Evolutionary conservation across 352 stramenopile species (phyloP).

Genomic region (Globisporangium orthogonon): DNA sequence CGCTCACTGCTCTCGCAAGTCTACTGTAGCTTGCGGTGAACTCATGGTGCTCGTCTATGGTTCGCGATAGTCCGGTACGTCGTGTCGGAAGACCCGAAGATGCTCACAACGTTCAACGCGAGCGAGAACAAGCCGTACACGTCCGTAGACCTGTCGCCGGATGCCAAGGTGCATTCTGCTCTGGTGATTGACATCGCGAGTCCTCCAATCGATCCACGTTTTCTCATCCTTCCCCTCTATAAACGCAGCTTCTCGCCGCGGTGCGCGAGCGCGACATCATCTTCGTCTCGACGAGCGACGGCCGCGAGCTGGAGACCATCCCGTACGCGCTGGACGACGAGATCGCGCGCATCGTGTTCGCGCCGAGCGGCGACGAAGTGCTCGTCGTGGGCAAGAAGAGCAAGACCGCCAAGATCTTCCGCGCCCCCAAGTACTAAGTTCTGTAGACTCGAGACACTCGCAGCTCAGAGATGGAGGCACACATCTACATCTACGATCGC

Average conservation of each 20-base stretch:
- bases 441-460: too few species aligned
- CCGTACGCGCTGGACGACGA: slow-evolving; percentile 51
- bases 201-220: background rate
- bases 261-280: slow-evolving; percentile 46
- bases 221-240: background rate
- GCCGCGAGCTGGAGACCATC: slow-evolving; percentile 41
- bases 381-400: slow-evolving; percentile 55
- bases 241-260: slow-evolving; percentile 42
- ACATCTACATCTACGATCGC: background rate
- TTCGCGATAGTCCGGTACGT: slow-evolving; percentile 57
- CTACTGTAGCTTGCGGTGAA: background rate
- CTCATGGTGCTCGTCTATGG: background rate
- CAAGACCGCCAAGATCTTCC: slow-evolving; percentile 72
- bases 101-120: slow-evolving; percentile 53
- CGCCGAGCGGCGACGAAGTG: slow-evolving; percentile 49
- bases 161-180: slow-evolving; percentile 42
- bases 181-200: background rate
- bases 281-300: slow-evolving; percentile 48
- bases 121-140: slow-evolving; percentile 51
- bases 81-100: slow-evolving; percentile 69
- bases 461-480: too few species aligned
- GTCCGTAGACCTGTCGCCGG: slow-evolving; percentile 52
- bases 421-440: slow-evolving; percentile 29
- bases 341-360: slow-evolving; percentile 62
- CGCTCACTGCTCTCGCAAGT: too few species aligned